Conservation (phyloP, 2,329 filamentous ascomycete species). For the Colletotrichum sublineola region DNA sequence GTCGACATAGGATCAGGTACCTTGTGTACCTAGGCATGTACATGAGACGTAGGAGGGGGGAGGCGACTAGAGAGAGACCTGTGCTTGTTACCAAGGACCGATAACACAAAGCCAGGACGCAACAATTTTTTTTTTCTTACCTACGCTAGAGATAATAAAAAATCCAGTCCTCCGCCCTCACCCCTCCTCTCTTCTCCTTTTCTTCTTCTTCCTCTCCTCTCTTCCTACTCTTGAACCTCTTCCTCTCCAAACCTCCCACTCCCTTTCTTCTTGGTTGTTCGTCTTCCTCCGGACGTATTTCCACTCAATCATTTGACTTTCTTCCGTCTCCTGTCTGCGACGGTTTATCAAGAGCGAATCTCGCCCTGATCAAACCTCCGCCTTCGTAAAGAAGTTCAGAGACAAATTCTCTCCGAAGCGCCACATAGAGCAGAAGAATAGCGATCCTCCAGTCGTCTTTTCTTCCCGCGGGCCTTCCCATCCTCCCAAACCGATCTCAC, state of each 20-base stretch:
- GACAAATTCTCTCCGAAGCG: conserved; percentile 42
- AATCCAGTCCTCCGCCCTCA: conserved; percentile 47
- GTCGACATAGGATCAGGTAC: background rate
- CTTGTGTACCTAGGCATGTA: too few species aligned
- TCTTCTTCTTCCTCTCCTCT: conserved; percentile 17
- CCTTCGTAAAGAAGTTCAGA: conserved; percentile 38
- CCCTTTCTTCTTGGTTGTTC: conserved; percentile 50
- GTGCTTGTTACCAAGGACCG: conserved; percentile 11
- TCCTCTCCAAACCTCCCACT: conserved; percentile 52
- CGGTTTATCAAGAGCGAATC: conserved; percentile 41
- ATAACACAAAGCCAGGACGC: conserved; percentile 37
- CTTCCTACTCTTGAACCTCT: conserved; percentile 47
- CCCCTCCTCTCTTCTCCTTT: conserved; percentile 36
- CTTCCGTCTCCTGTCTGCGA: conserved; percentile 42
- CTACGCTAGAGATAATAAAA: conserved; percentile 50
- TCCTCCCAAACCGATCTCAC: conserved; percentile 9
- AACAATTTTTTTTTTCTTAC: conserved; percentile 4
- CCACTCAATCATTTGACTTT: conserved; percentile 51
- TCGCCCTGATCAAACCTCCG: conserved; percentile 35
- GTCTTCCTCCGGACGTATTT: conserved; percentile 61
- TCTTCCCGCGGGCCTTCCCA: conserved; percentile 49
- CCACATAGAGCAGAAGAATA: conserved; percentile 45
- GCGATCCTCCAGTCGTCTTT: conserved; percentile 59
- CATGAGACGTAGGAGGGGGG: background rate
- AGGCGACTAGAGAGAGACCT: conserved; percentile 6